Percentiles rank a stretch among this genome's conserved stretches.
Conservation (phyloP, 2,329 filamentous ascomycete species). For the Penicillium freii region DNA sequence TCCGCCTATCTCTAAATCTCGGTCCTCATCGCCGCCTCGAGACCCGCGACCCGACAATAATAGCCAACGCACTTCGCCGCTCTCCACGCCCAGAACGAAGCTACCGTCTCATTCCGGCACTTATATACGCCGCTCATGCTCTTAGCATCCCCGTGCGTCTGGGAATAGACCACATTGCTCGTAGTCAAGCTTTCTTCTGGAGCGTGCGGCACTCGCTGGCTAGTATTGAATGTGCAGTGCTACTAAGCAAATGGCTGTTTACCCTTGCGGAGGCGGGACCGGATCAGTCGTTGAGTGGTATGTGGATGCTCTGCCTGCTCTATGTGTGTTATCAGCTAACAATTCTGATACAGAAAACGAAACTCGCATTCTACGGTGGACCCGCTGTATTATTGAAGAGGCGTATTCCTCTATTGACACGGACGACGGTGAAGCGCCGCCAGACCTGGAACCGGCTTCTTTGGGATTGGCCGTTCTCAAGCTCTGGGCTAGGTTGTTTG, state of each 20-base stretch:
- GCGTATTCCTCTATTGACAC: slow-evolving; percentile 34
- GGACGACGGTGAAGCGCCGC: slow-evolving; percentile 24
- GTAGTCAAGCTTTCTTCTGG: slow-evolving; percentile 40
- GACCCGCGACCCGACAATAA: slow-evolving; percentile 61
- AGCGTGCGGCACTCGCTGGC: slow-evolving; percentile 38
- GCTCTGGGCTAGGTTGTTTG: slow-evolving; percentile 34
- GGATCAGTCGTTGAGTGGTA: slow-evolving; percentile 31
- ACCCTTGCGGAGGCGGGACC: slow-evolving; percentile 28
- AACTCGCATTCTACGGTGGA: slow-evolving; percentile 33
- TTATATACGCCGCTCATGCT: slow-evolving; percentile 67
- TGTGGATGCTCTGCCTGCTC: background rate
- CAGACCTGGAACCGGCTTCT: slow-evolving; percentile 26
- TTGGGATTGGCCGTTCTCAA: slow-evolving; percentile 32
- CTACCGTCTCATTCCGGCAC: slow-evolving; percentile 60
- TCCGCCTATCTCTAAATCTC: slow-evolving; percentile 47
- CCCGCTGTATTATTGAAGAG: slow-evolving; percentile 34
- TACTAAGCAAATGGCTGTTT: slow-evolving; percentile 49
- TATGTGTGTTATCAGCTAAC: background rate
- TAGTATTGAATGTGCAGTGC: slow-evolving; percentile 39
- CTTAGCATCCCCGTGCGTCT: slow-evolving; percentile 55
- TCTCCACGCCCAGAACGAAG: slow-evolving; percentile 60
- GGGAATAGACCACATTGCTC: slow-evolving; percentile 38
- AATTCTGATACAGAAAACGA: slow-evolving; percentile 28
- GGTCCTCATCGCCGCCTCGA: slow-evolving; percentile 62
- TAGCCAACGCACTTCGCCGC: slow-evolving; percentile 60